Base-by-base conservation (phyloP, 2,329 filamentous ascomycete species). In the Berkeleyomyces rouxiae region DNA sequence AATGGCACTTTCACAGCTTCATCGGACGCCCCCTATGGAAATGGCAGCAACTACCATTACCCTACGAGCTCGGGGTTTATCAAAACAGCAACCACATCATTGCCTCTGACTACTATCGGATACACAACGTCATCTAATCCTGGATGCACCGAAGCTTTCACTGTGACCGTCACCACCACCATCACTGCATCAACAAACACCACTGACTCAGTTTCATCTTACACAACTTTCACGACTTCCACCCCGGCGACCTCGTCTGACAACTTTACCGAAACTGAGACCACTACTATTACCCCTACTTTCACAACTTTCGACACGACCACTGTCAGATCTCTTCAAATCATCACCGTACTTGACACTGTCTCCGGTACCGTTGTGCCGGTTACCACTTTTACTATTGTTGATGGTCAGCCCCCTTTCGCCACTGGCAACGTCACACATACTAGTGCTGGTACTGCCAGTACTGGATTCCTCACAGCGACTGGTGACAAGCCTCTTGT, bases 141-240 rank as follows among this genome's bases (percentile, higher is more conserved):
- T 7, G 37, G 11, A 11, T 62, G 49, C 7, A 62, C 51, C 11
- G 49, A 42, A 37, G 44, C 58, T 2, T 46, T 63, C 4, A 65
- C 63, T 23, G 42, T 62, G 5, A 65, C 63, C 3, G 63, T 63
- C 37, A 68, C 67, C 23, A 36, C 59, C 13, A 64, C 51, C 43
- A 42, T 60, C 33, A 63, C 51, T 31, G 57, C 58, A 23, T 39
- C 61, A 3, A 16, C 44, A 11, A 39, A 44, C 37, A 9, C 51
- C 11, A 37, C 33, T 55, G 51, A 55, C 33, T 31, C 51, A 55
- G 23, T 11, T 5, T 16, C 51, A 13, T 55, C 31, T 37, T 55
- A 55, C 51, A 39, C 51, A 55, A 37, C 33, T 7, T 39, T 55
- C 39, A 37, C 51, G 13, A 55, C 51, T 9, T 6, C 13, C 3